phyloP scores from a whole-genome alignment of 495 filamentous ascomycete genomes.

The Tuber magnatum region DNA sequence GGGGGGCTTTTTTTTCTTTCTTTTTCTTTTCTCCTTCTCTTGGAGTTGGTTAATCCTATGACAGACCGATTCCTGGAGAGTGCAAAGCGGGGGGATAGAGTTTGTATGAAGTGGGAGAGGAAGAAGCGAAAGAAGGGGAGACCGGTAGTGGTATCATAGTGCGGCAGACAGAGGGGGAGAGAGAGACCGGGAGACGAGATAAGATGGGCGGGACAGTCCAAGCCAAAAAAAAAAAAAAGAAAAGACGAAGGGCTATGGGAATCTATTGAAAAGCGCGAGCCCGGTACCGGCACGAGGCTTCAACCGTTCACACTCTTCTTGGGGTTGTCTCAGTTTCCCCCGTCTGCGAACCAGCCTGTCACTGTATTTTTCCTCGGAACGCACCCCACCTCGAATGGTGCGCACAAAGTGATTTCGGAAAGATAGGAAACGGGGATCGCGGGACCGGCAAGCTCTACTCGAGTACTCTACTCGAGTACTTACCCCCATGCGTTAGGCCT shows the following conservation, averaged over 20 bases:
- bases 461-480: no score
- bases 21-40: not conserved
- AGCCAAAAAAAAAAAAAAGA: not conserved
- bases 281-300: not conserved
- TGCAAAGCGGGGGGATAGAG: not conserved
- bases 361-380: slow-evolving; percentile 13
- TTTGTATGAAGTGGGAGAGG: not conserved
- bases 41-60: not conserved
- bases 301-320: not conserved
- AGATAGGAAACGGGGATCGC: slow-evolving; percentile 19
- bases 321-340: not conserved
- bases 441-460: slow-evolving; percentile 10
- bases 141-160: no score
- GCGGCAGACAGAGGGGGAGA: not conserved
- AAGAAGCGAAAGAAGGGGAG: not conserved
- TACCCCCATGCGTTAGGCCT: slow-evolving; percentile 21
- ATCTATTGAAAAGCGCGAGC: not conserved
- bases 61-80: not conserved
- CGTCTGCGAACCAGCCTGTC: not conserved
- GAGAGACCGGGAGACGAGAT: not conserved
- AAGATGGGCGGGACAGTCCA: not conserved
- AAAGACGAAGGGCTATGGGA: no score
- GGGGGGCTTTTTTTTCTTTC: not conserved
- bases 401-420: slow-evolving; percentile 8
- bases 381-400: slow-evolving; percentile 7